These are phyloP conservation scores for Zangia roseola DNA, from an alignment of 768 basidiomycete species.

Conservation along the genomic window DNA sequence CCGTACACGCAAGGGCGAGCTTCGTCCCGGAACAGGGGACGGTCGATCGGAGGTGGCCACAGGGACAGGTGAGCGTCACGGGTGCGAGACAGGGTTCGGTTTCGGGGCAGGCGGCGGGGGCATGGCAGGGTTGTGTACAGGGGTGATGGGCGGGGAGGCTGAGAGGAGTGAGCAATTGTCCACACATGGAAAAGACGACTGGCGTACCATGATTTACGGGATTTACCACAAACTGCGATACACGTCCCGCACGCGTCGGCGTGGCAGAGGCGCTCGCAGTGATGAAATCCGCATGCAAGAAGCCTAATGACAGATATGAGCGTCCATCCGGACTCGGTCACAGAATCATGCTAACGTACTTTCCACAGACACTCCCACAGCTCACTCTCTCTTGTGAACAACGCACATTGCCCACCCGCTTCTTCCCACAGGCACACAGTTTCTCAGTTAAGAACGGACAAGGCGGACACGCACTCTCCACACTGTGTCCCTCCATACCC, in stretches of 20 bases:
- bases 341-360: constrained; percentile 40
- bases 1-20: constrained; percentile 67
- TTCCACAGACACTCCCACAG: constrained; percentile 82
- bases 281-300: constrained; percentile 85
- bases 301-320: constrained; percentile 36
- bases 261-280: constrained; percentile 83
- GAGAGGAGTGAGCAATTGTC: background rate
- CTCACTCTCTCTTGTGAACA: constrained; percentile 81
- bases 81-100: constrained; percentile 69
- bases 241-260: constrained; percentile 78
- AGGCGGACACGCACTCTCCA: constrained; percentile 69
- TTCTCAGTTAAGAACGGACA: constrained; percentile 82
- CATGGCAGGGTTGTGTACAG: constrained; percentile 80
- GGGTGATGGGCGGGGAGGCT: constrained; percentile 74
- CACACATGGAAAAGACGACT: background rate
- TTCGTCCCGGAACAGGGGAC: constrained; percentile 59
- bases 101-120: constrained; percentile 83
- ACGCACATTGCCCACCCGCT: constrained; percentile 68
- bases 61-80: constrained; percentile 73
- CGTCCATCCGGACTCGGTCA: background rate
- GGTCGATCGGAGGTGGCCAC: constrained; percentile 76
- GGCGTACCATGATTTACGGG: constrained; percentile 77
- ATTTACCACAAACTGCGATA: constrained; percentile 77
- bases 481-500: background rate
- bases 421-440: constrained; percentile 88